Base-by-base conservation (phyloP, 192 early-diverging fungal species). In the Dissophora ornata region DNA sequence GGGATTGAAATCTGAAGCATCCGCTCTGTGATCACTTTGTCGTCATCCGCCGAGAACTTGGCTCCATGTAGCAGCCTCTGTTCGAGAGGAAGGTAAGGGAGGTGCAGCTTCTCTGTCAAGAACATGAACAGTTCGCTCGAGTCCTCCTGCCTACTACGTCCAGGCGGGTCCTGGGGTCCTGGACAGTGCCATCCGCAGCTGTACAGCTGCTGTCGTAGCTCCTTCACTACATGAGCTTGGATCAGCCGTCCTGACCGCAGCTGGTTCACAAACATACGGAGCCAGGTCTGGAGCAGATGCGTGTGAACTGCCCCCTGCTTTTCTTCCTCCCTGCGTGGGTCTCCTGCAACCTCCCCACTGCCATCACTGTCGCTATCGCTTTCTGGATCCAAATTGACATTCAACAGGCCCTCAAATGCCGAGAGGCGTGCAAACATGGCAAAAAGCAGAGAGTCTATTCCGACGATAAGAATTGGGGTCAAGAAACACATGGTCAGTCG, bases 61-160 rank as follows among this genome's bases (percentile, higher is more conserved):
- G 86, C 91, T 4, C 91, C 91, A 54, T 92, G 91, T 49, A 88
- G 82, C 60, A 92, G 79, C 34, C 86, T 80, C 49, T 91, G 81
- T 4, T 83, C 84, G 67, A 92, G 66, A 10, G 91, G 90, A 45
- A 92, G 54, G 57, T 86, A 92, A 0, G 91, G 91, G 47, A 91
- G 83, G 36, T 84, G 84, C 62, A 91, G 82, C 28, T 78, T 84
- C 32, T 87, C 83, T 44, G 87, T 87, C 29, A 92, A 45, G 41
- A 91, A 91, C 67, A 92, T 53, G 61, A 89, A 92, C 16, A 92
- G 75, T 77, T 92, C 91, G 42, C 87, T 87, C 4, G 84, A 78
- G 60, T 92, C 91, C 62, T 92, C 88, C 71, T 92, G 91, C 7
- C 79, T 57, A 45, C 73, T 77, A 30, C 71, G 61, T 49, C 67